Base-by-base conservation (phyloP, 352 stramenopile species). In the Phytopythium boreale region DNA sequence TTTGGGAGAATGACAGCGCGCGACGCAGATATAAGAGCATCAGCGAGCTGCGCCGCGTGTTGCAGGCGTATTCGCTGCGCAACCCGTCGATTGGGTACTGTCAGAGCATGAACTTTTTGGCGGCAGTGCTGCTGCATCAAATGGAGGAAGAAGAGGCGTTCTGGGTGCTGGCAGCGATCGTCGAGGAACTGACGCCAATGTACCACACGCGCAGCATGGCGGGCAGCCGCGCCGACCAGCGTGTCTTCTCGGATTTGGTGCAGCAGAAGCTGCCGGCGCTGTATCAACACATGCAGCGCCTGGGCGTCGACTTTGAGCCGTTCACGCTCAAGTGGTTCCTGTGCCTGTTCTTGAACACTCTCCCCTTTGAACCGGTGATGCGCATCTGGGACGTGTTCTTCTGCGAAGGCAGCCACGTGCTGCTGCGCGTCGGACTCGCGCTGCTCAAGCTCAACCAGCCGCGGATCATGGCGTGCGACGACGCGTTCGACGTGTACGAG, bases 291-390 rank as follows among this genome's bases (percentile, higher is more conserved):
- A 73, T 97, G 47, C 75, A 92, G 24, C 37, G 43, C 4, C 73
- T 96, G 5, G 75, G 88, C 44, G 85, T 96, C 8, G 85, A 96
- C 59, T 80, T 97, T 60, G 84, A 94, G 57, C 88, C 89, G 24
- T 90, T 97, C 47, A 97, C 91, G 43, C 84, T 96, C 61, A 96
- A 97, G 67, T 98, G 91, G 92, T 98, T 97, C 49, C 66, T 98
- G 0, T 98, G 92, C 69, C 66, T 96, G 4, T 98, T 97, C 72
- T 71, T 98, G n/a, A 97, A 97, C 66, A 95, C 89, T 27, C 68
- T 98, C 20, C 87, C 88, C 19, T 87, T 97, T 41, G 88, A 96
- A 50, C 86, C 84, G 0, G 89, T 90, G n/a, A 75, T 97, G 71
- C 81, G 90, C 10, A 84, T 97, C 55, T 97, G 90, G 90, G 90